Evolutionary conservation across 257 asterid species (phyloP), one percentile per base, ranked within the genome.

Genomic region (Handroanthus guayacan): DNA sequence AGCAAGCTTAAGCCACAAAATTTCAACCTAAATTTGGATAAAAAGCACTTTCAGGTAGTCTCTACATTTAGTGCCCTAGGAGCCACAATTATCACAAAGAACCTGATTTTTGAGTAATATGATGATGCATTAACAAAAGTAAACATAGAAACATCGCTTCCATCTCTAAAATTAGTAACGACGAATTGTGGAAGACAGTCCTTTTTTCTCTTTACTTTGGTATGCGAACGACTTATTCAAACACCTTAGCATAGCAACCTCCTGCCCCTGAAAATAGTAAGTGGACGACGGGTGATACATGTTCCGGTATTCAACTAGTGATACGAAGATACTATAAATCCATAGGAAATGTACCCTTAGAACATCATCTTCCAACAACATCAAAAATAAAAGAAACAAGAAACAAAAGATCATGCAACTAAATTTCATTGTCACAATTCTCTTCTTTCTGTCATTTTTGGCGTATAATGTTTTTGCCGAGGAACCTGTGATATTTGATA

Each of bases 401-500:
- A 9, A 3, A 25, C 31, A 25, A 25, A 25, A 25, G 31, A 25
- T 25, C 31, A 76, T 77, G 81, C 76, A 50, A 50, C 64, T 18
- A 61, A 69, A 77, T 37, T 11, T 64, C 20, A 10, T 64, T 64
- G 12, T 47, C 7, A 1, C 45, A 6, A 20, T 57, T 51, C 48
- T 79, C 37, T 6, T 75, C 8, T 6, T 80, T 25, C 45, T 64
- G 36, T 54, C 75, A 62, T 58, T 69, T 31, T 62, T 69, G 64
- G 68, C 64, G 20, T 31, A 44, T 67, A 47, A 63, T 65, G 79
- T 43, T 3, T 39, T 38, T 50, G 72, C 61, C 10, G 64, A 14
- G 2, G 71, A 14, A 0, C 77, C 39, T 0, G 31, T 5, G 20
- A 10, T 75, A n/a, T 80, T n/a, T 8, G 84, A 80, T 41, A 20